These are phyloP conservation scores for Syzygium grande DNA, from an alignment of 345 rosid species.

Conservation along the genomic window DNA sequence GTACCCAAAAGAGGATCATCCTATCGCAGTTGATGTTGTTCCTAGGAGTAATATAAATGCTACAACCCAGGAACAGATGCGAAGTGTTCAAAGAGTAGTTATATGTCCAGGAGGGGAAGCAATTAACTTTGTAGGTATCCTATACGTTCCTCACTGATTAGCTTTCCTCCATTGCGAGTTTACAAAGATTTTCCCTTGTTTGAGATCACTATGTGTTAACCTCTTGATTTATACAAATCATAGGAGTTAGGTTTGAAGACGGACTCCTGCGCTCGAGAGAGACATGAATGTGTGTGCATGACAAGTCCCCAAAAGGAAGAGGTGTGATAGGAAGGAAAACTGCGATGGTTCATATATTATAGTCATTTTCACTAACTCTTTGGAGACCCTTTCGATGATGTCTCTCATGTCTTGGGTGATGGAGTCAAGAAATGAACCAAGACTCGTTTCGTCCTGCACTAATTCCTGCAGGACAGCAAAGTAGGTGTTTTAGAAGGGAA, in stretches of 20 bases:
- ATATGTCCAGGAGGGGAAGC: background rate
- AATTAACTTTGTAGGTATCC: background rate
- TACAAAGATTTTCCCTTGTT: background rate
- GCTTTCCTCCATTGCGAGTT: background rate
- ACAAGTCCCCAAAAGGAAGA: background rate
- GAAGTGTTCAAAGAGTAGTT: background rate
- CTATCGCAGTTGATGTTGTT: background rate
- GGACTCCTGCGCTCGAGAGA: background rate
- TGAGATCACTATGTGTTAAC: background rate
- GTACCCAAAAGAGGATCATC: background rate
- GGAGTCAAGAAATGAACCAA: background rate
- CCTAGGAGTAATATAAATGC: background rate
- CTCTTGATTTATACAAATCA: background rate
- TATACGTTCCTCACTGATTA: background rate
- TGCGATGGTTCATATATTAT: background rate
- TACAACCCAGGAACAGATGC: background rate
- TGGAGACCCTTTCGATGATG: background rate
- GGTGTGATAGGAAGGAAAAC: background rate
- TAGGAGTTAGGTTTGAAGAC: background rate
- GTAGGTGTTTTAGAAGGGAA: background rate
- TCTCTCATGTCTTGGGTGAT: background rate
- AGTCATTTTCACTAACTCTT: background rate
- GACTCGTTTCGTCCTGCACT: background rate
- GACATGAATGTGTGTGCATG: background rate
- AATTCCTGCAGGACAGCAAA: background rate